phyloP scores from a whole-genome alignment of 495 filamentous ascomycete species.

The Copromyces sp. region DNA sequence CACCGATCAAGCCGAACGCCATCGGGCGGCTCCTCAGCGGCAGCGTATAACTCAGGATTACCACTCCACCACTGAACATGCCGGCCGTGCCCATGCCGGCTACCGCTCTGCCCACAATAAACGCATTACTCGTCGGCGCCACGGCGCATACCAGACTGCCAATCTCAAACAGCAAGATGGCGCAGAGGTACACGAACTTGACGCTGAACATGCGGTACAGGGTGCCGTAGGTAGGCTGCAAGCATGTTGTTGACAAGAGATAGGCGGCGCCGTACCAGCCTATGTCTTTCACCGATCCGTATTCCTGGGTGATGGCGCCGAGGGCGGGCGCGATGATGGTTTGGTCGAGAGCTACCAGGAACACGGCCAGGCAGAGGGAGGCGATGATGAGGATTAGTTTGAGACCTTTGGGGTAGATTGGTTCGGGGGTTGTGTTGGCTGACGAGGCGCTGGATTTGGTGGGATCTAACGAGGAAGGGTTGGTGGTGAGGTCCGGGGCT shows the following conservation, averaged over 20 bases:
- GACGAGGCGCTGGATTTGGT: not conserved
- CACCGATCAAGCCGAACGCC: constrained; percentile 68
- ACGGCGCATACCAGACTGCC: constrained; percentile 43
- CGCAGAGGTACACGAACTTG: constrained; percentile 39
- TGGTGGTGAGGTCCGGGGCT: no score
- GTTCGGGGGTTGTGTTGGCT: constrained; percentile 5
- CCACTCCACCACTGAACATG: constrained; percentile 42
- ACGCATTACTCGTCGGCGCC: constrained; percentile 37
- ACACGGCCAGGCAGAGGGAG: constrained; percentile 42
- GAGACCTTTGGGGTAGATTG: constrained; percentile 35
- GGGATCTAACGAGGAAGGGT: no score
- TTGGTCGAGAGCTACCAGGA: constrained; percentile 55
- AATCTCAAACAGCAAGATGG: constrained; percentile 37
- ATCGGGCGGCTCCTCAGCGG: constrained; percentile 59
- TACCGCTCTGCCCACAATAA: constrained; percentile 45
- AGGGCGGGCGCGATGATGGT: constrained; percentile 54
- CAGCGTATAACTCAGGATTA: constrained; percentile 59
- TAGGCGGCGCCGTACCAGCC: constrained; percentile 48
- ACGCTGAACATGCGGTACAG: constrained; percentile 43
- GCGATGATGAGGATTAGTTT: constrained; percentile 37
- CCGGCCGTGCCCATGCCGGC: constrained; percentile 44
- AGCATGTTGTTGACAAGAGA: constrained; percentile 43
- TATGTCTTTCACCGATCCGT: constrained; percentile 35
- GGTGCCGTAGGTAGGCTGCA: constrained; percentile 45
- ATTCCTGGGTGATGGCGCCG: constrained; percentile 37